Evolutionary conservation across 1,284 basidiomycete genomes (phyloP).

Genomic region (Gymnopus androsaceus): DNA sequence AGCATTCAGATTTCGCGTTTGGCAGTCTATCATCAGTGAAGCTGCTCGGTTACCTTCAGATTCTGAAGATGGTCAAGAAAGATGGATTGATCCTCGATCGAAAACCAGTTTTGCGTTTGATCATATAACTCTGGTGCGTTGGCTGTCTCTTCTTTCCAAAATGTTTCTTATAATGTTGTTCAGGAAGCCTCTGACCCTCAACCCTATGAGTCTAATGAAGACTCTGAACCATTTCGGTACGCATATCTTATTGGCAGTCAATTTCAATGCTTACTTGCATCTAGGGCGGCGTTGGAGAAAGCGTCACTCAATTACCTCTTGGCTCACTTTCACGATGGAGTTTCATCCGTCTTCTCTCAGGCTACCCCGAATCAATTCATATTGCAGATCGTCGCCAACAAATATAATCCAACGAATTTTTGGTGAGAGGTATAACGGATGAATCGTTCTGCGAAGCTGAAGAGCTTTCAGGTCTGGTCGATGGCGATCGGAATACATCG

Average conservation of each 20-base stretch:
- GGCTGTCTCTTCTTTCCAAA: constrained; percentile 11
- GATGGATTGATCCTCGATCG: constrained; percentile 82
- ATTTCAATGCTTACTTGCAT: constrained; percentile 1
- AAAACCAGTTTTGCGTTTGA: constrained; percentile 81
- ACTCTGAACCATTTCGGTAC: constrained; percentile 77
- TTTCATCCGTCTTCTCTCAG: constrained; percentile 66
- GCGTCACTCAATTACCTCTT: constrained; percentile 69
- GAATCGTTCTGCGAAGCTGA: constrained; percentile 23
- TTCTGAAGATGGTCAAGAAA: constrained; percentile 44
- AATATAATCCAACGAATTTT: constrained; percentile 90
- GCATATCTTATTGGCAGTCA: constrained; percentile 19
- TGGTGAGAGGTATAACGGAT: constrained; percentile 52
- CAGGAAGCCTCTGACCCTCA: constrained; percentile 80
- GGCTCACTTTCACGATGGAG: constrained; percentile 80
- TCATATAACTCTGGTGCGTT: constrained; percentile 73
- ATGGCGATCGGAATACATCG: constrained; percentile 82
- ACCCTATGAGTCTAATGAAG: constrained; percentile 59
- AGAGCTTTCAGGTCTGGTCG: constrained; percentile 74
- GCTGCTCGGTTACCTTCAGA: constrained; percentile 49
- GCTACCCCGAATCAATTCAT: constrained; percentile 53
- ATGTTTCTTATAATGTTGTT: constrained; percentile 11
- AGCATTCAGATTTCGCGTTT: constrained; percentile 7
- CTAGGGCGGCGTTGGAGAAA: constrained; percentile 69
- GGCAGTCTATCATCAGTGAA: constrained; percentile 78
- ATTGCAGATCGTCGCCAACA: constrained; percentile 87